Evolutionary conservation across 345 rosid species (phyloP), one percentile per base, ranked within the genome.

Genomic region (Salix purpurea): DNA sequence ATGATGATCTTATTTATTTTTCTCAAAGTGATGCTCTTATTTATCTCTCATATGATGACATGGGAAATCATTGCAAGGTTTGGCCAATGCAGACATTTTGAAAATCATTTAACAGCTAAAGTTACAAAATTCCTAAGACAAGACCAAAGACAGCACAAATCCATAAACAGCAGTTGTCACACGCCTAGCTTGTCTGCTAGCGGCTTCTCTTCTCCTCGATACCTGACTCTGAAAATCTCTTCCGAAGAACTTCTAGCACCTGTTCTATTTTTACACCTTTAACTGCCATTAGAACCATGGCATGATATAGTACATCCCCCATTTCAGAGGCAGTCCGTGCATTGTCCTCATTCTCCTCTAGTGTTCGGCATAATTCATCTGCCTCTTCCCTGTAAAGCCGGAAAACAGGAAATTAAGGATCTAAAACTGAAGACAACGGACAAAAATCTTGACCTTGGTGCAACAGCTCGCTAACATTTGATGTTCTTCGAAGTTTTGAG

Each of bases 241-340:
- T 82, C 5, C 94, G 79, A 42, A 89, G 90, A 77, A 89, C 83
- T 82, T 87, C 85, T 7, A 91, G 73, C 52, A 90, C 97, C 58
- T 84, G 88, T 86, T 91, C 97, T 1, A 87, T 24, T 76, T 84
- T 87, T 42, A 86, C 91, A 78, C 71, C 83, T 81, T 84, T 87
- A 36, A 74, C 86, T 2, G 89, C 85, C 69, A 92, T 74, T 5
- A 96, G 81, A 78, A 91, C 98, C 95, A 93, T 87, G 19, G 94
- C 75, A 77, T 92, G 97, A 71, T 93, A 93, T 1, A 92, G 74
- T 30, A 90, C 83, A 81, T 96, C 95, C 4, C 89, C 97, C 97
- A 92, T 96, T 81, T 96, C 96, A 4, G 95, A 89, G 9, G 91
- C 90, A 14, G 90, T 81, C 9, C 87, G 89, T 26, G 82, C 60